Percentiles rank a stretch among this genome's conserved stretches.
phyloP scores from a whole-genome alignment of 75 land plant species.

The Isoetes taiwanensis region DNA sequence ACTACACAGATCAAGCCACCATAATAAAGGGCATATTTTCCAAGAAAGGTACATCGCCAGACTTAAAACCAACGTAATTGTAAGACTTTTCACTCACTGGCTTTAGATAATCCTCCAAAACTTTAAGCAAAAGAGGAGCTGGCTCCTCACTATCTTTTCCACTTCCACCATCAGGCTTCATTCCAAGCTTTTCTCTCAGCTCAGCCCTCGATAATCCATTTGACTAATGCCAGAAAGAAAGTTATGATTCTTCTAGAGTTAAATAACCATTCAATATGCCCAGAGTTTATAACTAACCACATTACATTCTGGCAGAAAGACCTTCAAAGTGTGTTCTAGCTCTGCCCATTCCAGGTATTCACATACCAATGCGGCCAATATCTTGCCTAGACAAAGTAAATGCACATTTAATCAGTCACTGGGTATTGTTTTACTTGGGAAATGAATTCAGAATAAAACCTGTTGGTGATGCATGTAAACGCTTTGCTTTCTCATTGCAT shows the following conservation, averaged over 20 bases:
- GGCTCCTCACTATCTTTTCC: constrained; percentile 40
- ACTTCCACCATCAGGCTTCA: constrained; percentile 46
- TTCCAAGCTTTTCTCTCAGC: constrained; percentile 56
- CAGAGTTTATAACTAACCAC: constrained; percentile 34
- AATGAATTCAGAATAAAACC: constrained; percentile 26
- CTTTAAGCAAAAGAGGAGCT: constrained; percentile 64
- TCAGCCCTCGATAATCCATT: constrained; percentile 85
- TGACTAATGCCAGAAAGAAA: constrained; percentile 30
- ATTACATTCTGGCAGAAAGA: constrained; percentile 91
- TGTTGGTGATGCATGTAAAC: constrained; percentile 80
- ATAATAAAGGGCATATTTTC: too few species aligned
- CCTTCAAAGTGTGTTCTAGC: constrained; percentile 78
- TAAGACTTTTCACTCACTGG: too few species aligned
- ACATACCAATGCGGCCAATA: constrained; percentile 77
- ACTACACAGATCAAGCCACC: too few species aligned
- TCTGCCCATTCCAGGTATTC: constrained; percentile 98
- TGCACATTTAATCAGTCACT: not conserved
- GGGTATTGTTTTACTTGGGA: not conserved
- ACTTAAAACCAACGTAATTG: too few species aligned
- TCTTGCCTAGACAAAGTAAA: constrained; percentile 48
- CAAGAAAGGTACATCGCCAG: too few species aligned
- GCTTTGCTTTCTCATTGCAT: constrained; percentile 90
- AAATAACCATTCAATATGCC: not conserved
- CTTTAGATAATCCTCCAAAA: constrained; percentile 80
- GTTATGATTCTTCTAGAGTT: too few species aligned